Percentiles rank a stretch among this genome's conserved stretches.
Conservation (phyloP, 495 filamentous ascomycete species). For the Lichenothelia convexa region DNA sequence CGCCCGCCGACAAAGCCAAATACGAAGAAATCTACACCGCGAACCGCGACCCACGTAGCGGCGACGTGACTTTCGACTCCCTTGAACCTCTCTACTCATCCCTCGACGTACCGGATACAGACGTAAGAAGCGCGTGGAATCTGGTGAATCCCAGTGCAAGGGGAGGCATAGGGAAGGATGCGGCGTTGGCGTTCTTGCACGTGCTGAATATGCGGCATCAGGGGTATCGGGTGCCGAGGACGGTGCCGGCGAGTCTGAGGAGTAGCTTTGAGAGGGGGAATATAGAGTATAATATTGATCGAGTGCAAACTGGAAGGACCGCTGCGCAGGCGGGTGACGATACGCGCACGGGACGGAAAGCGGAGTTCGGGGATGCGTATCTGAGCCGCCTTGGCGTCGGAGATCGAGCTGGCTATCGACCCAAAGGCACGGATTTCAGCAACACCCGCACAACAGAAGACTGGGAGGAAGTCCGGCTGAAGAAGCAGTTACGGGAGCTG, state of each 20-base stretch:
- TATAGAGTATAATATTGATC: slow-evolving; percentile 87
- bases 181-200: slow-evolving; percentile 82
- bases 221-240: slow-evolving; percentile 80
- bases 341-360: slow-evolving; percentile 68
- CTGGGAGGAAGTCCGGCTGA: slow-evolving; percentile 92
- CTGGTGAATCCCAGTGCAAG: slow-evolving; percentile 76
- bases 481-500: slow-evolving; percentile 74
- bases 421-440: slow-evolving; percentile 71
- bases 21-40: slow-evolving; percentile 93
- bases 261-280: slow-evolving; percentile 80
- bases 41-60: slow-evolving; percentile 65
- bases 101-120: slow-evolving; percentile 89
- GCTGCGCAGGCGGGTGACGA: slow-evolving; percentile 48
- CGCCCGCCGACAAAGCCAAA: slow-evolving; percentile 67
- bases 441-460: slow-evolving; percentile 48
- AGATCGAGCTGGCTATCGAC: slow-evolving; percentile 49
- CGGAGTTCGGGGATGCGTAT: slow-evolving; percentile 94
- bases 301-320: slow-evolving; percentile 41
- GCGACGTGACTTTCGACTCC: slow-evolving; percentile 65
- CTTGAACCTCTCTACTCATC: slow-evolving; percentile 73
- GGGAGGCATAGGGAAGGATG: slow-evolving; percentile 77
- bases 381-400: slow-evolving; percentile 73
- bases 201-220: slow-evolving; percentile 90
- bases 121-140: slow-evolving; percentile 89
- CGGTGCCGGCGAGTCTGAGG: slow-evolving; percentile 81